Base-by-base conservation (phyloP, 805 yeast genomes). In the Lipomyces chichibuensis region DNA sequence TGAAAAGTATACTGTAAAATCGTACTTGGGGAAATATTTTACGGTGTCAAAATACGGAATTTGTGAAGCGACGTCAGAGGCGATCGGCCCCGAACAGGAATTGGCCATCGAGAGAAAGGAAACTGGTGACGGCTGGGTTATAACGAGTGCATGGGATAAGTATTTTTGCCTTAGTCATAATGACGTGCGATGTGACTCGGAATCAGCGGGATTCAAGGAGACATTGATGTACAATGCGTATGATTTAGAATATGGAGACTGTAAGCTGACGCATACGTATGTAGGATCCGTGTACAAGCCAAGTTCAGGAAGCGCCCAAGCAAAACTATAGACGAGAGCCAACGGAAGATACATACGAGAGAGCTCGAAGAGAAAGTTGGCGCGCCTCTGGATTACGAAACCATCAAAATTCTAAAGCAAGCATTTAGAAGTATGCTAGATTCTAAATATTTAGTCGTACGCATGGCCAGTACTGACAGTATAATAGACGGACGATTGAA, bases 71-170 rank as follows among this genome's bases (percentile, higher is more conserved):
- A 72, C 74, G 25, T 69, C 76, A 39, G 76, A 75, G 17, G 81
- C 82, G 0, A 75, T 80, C 27, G 77, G 80, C 2, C 73, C 72
- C 2, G 72, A 70, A 2, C 75, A 80, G 64, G 74, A 72, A 32
- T 71, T 79, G 49, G 65, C 29, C 6, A 66, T 77, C 4, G 46
- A 53, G 29, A 54, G 43, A 3, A 35, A 43, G 1, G 64, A 56
- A 11, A 33, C 23, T 5, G 70, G 55, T 9, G 71, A 72, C n/a
- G 71, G 67, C 7, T 78, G 79, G 75, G 64, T 64, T 13, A 60
- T 78, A 25, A 57, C 39, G 25, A 66, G 67, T 8, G 53, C 66
- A 14, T 59, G 60, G 51, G 69, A 62, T 11, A 60, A 59, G 17
- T 72, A 61, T 43, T 55, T 78, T 1, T 53, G 62, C 9, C 11